Percentiles rank a stretch among this genome's conserved stretches.
Evolutionary conservation across 495 filamentous ascomycete species (phyloP).

Genomic region (Penicillium lividum): DNA sequence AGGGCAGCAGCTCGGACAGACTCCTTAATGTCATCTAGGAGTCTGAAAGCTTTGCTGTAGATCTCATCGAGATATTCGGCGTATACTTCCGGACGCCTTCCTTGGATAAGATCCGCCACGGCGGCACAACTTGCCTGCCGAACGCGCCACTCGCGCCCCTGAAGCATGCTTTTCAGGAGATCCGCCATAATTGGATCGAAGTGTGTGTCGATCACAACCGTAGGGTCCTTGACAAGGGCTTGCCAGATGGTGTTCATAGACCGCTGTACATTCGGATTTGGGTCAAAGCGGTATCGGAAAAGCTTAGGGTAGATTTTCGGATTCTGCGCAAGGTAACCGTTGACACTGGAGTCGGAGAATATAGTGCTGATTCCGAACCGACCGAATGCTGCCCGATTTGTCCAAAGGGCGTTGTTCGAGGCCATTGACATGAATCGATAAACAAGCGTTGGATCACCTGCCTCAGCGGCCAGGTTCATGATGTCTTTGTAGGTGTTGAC

Average conservation of each 20-base stretch:
- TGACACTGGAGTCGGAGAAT: conserved; percentile 79
- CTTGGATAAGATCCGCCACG: conserved; percentile 81
- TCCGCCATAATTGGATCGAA: conserved; percentile 87
- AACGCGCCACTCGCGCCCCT: conserved; percentile 85
- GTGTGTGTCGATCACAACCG: conserved; percentile 66
- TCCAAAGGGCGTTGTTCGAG: conserved; percentile 93
- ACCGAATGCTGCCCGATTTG: conserved; percentile 90
- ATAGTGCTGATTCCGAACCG: conserved; percentile 90
- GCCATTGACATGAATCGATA: conserved; percentile 98
- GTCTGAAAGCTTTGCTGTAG: conserved; percentile 76
- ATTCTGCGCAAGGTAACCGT: conserved; percentile 69
- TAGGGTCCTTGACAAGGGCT: conserved; percentile 81
- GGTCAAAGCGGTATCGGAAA: conserved; percentile 92
- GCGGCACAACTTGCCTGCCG: conserved; percentile 90
- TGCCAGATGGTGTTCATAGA: conserved; percentile 99
- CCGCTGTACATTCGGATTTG: conserved; percentile 84
- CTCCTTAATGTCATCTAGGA: conserved; percentile 90
- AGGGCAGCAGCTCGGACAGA: conserved; percentile 80
- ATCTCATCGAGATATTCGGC: conserved; percentile 81
- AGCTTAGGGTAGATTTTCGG: conserved; percentile 94
- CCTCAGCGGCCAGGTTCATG: conserved; percentile 87
- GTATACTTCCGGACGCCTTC: conserved; percentile 73
- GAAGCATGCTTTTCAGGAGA: conserved; percentile 75
- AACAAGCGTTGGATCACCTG: conserved; percentile 89
- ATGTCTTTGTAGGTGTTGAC: conserved; percentile 96